phyloP scores from a whole-genome alignment of 257 asterid species.

The Nicotiana undulata region DNA sequence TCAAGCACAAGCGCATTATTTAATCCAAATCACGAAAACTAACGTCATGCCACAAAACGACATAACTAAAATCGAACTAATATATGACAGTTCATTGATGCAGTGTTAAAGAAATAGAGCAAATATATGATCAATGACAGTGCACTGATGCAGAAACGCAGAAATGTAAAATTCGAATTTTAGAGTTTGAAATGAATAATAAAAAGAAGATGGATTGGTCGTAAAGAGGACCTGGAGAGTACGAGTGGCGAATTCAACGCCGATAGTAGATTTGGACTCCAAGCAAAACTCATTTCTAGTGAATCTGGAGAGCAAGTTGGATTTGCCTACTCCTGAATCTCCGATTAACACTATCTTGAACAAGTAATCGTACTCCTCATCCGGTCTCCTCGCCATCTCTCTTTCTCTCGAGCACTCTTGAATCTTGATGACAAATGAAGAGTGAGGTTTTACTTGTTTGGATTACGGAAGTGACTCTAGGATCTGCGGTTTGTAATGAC shows the following conservation, averaged over 20 bases:
- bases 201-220: neutral
- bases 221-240: constrained; percentile 19
- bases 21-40: neutral
- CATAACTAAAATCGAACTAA: neutral
- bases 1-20: neutral
- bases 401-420: neutral
- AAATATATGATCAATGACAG: too few species aligned
- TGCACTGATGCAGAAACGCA: too few species aligned
- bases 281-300: constrained; percentile 39
- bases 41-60: neutral
- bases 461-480: neutral
- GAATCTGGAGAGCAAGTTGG: constrained; percentile 34
- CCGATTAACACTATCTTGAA: constrained; percentile 38
- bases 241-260: constrained; percentile 48
- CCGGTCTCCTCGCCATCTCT: constrained; percentile 36
- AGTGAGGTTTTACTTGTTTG: neutral
- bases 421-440: constrained; percentile 6
- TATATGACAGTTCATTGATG: too few species aligned
- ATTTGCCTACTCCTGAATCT: constrained; percentile 39
- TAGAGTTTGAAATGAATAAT: neutral
- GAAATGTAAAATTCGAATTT: too few species aligned
- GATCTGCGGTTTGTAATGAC: neutral
- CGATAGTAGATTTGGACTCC: constrained; percentile 45
- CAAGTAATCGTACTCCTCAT: constrained; percentile 42
- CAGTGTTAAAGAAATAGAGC: too few species aligned